Conservation (phyloP, 83 land plant genomes). For the Picea abies region DNA sequence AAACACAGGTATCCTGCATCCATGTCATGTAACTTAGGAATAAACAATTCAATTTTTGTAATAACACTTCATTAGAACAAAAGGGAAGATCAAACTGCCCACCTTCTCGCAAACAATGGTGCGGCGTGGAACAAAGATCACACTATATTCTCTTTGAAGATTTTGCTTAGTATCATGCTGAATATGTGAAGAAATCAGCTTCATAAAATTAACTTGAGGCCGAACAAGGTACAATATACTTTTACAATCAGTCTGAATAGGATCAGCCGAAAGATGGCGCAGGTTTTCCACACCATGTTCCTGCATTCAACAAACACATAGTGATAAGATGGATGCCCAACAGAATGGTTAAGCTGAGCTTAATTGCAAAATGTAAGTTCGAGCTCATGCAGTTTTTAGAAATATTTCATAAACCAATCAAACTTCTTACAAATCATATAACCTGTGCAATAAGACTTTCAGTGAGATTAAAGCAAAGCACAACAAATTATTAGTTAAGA, state of each 20-base stretch:
- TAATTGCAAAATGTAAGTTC: not conserved
- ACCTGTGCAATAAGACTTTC: not conserved
- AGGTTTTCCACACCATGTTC: slow-evolving; percentile 88
- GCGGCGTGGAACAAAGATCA: slow-evolving; percentile 91
- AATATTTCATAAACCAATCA: not conserved
- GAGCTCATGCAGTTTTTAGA: not conserved
- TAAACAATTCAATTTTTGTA: not conserved
- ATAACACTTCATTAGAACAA: not conserved
- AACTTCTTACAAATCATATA: not conserved
- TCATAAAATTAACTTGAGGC: slow-evolving; percentile 70
- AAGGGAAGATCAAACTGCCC: not conserved
- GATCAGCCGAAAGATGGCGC: slow-evolving; percentile 71
- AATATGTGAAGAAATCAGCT: slow-evolving; percentile 71
- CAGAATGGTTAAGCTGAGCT: not conserved
- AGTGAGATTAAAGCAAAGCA: not conserved
- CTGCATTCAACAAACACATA: slow-evolving; percentile 34
- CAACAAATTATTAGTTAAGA: not conserved
- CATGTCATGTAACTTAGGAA: not conserved
- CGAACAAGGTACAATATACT: slow-evolving; percentile 81
- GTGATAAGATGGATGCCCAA: not conserved
- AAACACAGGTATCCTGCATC: too few species aligned
- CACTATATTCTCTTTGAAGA: slow-evolving; percentile 73
- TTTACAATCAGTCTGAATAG: slow-evolving; percentile 75
- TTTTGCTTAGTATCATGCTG: slow-evolving; percentile 71
- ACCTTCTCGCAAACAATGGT: slow-evolving; percentile 93